A percentile compares a stretch with the other conserved stretches of the same genome.
These are phyloP conservation scores for Bremia lactucae DNA, from an alignment of 352 stramenopile species.

Conservation along the genomic window DNA sequence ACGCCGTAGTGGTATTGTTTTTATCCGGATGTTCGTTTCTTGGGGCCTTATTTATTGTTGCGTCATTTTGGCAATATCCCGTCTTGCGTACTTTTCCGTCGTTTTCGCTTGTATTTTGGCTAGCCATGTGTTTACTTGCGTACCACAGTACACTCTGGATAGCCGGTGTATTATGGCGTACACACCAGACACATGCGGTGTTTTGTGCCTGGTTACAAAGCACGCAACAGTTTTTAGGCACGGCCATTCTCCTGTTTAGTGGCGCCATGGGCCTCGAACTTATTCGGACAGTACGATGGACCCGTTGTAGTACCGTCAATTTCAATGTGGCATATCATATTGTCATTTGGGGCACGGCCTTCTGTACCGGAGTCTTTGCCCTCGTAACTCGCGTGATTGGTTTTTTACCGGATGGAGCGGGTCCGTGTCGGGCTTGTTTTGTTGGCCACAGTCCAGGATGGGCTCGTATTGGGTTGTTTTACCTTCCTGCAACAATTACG, in stretches of 20 bases:
- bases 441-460: constrained; percentile 39
- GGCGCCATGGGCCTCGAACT: constrained; percentile 50
- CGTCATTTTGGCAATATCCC: constrained; percentile 57
- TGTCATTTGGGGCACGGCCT: constrained; percentile 39
- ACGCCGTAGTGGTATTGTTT: constrained; percentile 66
- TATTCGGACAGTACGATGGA: constrained; percentile 44
- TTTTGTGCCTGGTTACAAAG: constrained; percentile 48
- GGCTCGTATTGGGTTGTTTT: constrained; percentile 49
- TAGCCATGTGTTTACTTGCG: constrained; percentile 43
- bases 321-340: constrained; percentile 48
- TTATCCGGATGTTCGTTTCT: constrained; percentile 58
- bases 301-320: constrained; percentile 38
- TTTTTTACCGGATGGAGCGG: constrained; percentile 50
- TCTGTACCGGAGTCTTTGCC: constrained; percentile 32
- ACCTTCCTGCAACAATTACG: constrained; percentile 34
- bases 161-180: constrained; percentile 30
- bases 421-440: constrained; percentile 43
- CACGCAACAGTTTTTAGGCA: constrained; percentile 58
- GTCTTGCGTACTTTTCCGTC: constrained; percentile 35
- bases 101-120: constrained; percentile 55
- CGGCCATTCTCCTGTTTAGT: constrained; percentile 48
- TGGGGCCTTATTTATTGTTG: constrained; percentile 51
- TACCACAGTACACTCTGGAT: constrained; percentile 60
- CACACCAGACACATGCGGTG: constrained; percentile 23
- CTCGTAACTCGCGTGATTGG: constrained; percentile 50